Percentiles rank a stretch among this genome's conserved stretches.
Evolutionary conservation across 148 eudicot genomes (phyloP).

Genomic region (Amaranthus hypochondriacus): DNA sequence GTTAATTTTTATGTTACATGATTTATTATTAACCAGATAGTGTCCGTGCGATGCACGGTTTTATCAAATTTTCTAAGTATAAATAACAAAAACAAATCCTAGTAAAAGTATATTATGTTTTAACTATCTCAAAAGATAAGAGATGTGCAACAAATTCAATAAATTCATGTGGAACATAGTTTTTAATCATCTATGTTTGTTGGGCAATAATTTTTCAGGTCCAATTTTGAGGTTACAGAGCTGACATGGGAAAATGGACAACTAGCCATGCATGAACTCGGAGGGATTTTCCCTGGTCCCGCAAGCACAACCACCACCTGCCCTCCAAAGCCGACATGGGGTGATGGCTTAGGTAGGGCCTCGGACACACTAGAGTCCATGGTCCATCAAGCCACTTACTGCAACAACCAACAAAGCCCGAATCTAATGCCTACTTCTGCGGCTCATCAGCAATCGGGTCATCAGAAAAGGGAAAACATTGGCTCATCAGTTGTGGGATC

Average conservation of each 20-base stretch:
- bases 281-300: constrained; percentile 36
- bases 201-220: constrained; percentile 38
- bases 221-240: constrained; percentile 57
- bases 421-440: constrained; percentile 11
- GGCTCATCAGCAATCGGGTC: neutral
- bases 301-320: constrained; percentile 14
- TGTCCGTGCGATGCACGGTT: too few relatives aligned
- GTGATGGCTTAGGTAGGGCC: constrained; percentile 23
- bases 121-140: neutral
- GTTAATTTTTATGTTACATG: too few relatives aligned
- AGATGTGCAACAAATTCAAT: neutral
- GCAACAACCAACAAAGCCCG: constrained; percentile 24
- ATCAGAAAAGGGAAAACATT: constrained; percentile 26
- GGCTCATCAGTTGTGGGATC: constrained; percentile 37
- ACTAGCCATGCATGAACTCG: constrained; percentile 60
- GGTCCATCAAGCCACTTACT: constrained; percentile 58
- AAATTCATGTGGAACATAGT: neutral
- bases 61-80: too few relatives aligned
- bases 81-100: too few relatives aligned
- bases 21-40: too few relatives aligned
- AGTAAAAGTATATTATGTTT: too few relatives aligned
- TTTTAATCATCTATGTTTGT: constrained; percentile 6
- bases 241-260: constrained; percentile 88
- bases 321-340: constrained; percentile 36
- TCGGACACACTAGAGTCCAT: constrained; percentile 74